Conservation (phyloP, 1,284 basidiomycete genomes). For the Phellinidium pouzarii region DNA sequence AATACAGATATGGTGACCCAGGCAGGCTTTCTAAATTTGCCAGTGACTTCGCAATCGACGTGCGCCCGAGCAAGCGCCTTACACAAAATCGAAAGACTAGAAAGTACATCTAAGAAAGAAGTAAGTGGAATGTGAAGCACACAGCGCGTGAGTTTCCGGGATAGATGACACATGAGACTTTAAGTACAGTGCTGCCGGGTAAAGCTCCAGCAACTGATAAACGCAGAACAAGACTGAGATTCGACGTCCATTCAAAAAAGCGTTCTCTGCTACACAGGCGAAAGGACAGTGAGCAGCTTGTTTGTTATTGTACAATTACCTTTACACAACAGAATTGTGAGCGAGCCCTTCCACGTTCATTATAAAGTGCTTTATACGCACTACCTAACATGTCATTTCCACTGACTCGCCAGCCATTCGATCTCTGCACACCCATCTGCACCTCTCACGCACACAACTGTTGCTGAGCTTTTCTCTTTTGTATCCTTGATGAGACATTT, state of each 20-base stretch:
- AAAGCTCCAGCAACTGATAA: no score
- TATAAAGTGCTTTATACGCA: neutral
- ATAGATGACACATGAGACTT: no score
- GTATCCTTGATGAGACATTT: constrained; percentile 52
- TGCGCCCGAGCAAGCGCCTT: neutral
- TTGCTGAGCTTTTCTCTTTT: constrained; percentile 35
- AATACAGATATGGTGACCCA: neutral
- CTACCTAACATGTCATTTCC: constrained; percentile 19
- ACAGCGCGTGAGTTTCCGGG: no score
- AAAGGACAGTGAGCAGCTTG: no score
- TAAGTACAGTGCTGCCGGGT: no score
- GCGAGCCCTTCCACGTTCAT: neutral
- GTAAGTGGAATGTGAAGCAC: neutral
- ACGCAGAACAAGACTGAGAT: no score
- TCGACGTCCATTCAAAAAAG: no score
- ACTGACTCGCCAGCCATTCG: constrained; percentile 37
- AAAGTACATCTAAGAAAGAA: neutral
- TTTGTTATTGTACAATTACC: neutral
- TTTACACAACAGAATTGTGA: neutral
- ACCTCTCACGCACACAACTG: constrained; percentile 55
- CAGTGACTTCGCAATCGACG: no score
- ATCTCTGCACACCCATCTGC: constrained; percentile 43
- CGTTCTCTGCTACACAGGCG: no score
- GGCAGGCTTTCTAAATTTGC: neutral
- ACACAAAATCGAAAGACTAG: neutral